These are phyloP conservation scores for Eucalyptus erythrocorys DNA, from an alignment of 345 rosid species.

Conservation along the genomic window DNA sequence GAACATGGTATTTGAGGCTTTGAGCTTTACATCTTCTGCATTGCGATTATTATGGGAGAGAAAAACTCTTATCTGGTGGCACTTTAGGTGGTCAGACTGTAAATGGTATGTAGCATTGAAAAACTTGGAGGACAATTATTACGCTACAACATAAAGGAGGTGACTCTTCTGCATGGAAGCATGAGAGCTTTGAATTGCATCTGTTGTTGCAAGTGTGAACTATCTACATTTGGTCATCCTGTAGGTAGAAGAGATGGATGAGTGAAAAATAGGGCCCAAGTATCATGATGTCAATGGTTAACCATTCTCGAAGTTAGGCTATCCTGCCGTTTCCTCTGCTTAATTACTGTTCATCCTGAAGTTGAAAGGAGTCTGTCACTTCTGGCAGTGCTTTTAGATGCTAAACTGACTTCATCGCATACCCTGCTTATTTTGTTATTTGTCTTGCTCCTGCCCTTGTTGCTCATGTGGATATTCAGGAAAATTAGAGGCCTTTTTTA, in stretches of 20 bases:
- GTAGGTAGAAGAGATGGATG: not conserved
- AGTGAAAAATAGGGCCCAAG: not conserved
- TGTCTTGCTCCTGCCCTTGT: not conserved
- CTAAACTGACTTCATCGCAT: not conserved
- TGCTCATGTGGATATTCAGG: not conserved
- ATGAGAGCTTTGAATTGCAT: not conserved
- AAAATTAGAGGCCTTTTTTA: not conserved
- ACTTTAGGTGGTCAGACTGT: not conserved
- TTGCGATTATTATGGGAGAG: not conserved
- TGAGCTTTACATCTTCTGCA: not conserved
- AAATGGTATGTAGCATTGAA: not conserved
- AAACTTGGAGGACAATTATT: not conserved
- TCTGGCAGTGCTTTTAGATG: not conserved
- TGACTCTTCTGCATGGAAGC: not conserved
- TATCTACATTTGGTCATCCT: not conserved
- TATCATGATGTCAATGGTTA: not conserved
- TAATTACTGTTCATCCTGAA: not conserved
- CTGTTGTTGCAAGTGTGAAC: not conserved
- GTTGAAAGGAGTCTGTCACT: not conserved
- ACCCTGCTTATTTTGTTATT: not conserved
- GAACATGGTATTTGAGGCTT: not conserved
- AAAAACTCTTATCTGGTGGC: not conserved
- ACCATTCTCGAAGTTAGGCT: not conserved
- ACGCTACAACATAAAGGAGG: not conserved
- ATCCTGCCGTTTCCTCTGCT: not conserved